Percentiles rank a stretch among this genome's conserved stretches.
Evolutionary conservation across 2,329 filamentous ascomycete species (phyloP).

Genomic region (Fusarium denticulatum): DNA sequence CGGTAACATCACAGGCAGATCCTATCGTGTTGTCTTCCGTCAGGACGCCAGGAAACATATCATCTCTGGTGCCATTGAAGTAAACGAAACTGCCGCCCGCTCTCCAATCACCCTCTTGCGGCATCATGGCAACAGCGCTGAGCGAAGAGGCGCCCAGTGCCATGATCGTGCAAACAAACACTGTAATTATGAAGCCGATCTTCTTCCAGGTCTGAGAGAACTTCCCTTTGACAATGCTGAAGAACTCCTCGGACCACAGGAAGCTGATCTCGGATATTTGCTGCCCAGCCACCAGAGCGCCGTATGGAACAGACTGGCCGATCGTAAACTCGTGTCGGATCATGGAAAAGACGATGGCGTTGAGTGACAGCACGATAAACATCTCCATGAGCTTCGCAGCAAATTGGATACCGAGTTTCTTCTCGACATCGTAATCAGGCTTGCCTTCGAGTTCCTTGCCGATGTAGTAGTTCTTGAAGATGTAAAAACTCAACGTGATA

Average conservation of each 20-base stretch:
- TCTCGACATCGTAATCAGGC: slow-evolving; percentile 27
- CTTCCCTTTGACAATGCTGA: slow-evolving; percentile 25
- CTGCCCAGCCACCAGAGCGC: slow-evolving; percentile 31
- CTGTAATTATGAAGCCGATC: slow-evolving; percentile 17
- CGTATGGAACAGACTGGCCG: slow-evolving; percentile 30
- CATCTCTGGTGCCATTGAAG: slow-evolving; percentile 22
- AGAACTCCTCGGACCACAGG: slow-evolving; percentile 35
- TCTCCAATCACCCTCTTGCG: slow-evolving; percentile 32
- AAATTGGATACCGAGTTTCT: slow-evolving; percentile 35
- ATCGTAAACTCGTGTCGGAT: slow-evolving; percentile 32
- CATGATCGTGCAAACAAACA: slow-evolving; percentile 28
- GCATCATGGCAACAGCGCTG: slow-evolving; percentile 38
- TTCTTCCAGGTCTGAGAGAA: slow-evolving; percentile 36
- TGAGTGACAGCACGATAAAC: slow-evolving; percentile 34
- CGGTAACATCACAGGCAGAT: slow-evolving; percentile 5
- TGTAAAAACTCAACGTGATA: slow-evolving; percentile 30
- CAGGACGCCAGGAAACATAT: slow-evolving; percentile 15
- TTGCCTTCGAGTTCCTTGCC: slow-evolving; percentile 36
- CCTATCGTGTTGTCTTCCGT: slow-evolving; percentile 19
- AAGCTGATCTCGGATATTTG: slow-evolving; percentile 36
- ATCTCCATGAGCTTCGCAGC: slow-evolving; percentile 37
- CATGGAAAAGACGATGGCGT: slow-evolving; percentile 31
- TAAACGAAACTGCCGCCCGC: slow-evolving; percentile 33
- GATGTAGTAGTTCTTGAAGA: slow-evolving; percentile 38
- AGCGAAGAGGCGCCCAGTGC: slow-evolving; percentile 33